Conservation (phyloP, 768 basidiomycete genomes). For the Psilocybe tampanensis region DNA sequence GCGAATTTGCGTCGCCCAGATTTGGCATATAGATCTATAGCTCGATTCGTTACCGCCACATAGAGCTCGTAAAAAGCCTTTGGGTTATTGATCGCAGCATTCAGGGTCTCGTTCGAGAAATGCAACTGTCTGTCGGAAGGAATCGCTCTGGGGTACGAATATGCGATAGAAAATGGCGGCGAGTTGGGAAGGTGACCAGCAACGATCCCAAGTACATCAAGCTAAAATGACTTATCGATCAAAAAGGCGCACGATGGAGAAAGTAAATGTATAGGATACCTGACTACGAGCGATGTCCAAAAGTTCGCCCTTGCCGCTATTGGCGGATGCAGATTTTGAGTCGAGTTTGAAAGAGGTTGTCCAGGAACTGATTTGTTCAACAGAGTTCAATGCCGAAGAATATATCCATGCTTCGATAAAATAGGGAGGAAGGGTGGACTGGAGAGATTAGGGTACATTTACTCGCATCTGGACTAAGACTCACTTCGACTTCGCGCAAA, state of each 20-base stretch:
- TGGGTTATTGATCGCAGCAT: constrained; percentile 53
- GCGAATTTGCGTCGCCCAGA: constrained; percentile 88
- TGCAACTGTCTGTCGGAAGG: constrained; percentile 23
- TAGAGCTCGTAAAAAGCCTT: constrained; percentile 82
- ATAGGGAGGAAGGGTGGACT: constrained; percentile 53
- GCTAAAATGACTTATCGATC: constrained; percentile 42
- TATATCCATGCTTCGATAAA: constrained; percentile 96
- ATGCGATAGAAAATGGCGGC: constrained; percentile 71
- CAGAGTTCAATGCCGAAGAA: constrained; percentile 82
- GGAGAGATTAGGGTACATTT: constrained; percentile 6
- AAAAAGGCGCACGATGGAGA: neutral
- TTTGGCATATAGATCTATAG: constrained; percentile 82
- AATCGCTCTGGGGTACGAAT: constrained; percentile 25
- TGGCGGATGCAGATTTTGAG: constrained; percentile 52
- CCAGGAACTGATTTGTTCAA: constrained; percentile 82
- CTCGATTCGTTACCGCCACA: constrained; percentile 69
- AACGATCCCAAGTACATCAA: constrained; percentile 82
- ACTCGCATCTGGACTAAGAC: constrained; percentile 35
- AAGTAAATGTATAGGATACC: constrained; percentile 41
- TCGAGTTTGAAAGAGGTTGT: constrained; percentile 50
- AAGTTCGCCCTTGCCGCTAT: constrained; percentile 86
- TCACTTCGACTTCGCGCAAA: constrained; percentile 76
- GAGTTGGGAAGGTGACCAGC: constrained; percentile 68
- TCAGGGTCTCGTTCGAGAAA: constrained; percentile 65
- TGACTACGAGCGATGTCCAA: constrained; percentile 87